phyloP scores from a whole-genome alignment of 805 yeast genomes.

The Lachancea fermentati region DNA sequence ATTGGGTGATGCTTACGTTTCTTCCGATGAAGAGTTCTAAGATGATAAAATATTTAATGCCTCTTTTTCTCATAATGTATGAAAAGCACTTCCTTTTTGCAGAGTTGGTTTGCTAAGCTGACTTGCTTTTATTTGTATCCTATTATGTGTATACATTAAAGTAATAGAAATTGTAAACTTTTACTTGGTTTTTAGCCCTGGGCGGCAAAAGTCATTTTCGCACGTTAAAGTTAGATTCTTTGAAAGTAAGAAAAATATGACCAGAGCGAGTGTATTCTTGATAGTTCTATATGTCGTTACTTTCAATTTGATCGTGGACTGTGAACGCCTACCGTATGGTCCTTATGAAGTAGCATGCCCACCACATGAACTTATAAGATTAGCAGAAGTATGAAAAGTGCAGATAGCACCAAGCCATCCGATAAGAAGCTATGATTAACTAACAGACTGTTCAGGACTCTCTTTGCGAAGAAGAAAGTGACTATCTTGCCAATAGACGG shows the following conservation, averaged over 20 bases:
- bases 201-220: no score
- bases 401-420: background rate
- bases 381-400: conserved; percentile 15
- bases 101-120: conserved; percentile 3
- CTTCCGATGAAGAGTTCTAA: conserved; percentile 87
- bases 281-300: no score
- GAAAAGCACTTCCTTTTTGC: conserved; percentile 3
- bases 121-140: conserved; percentile 8
- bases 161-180: conserved; percentile 11
- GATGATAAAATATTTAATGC: conserved; percentile 22
- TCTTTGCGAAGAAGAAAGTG: conserved; percentile 16
- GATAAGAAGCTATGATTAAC: background rate
- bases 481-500: conserved; percentile 25
- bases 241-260: no score
- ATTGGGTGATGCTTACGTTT: conserved; percentile 98
- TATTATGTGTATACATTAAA: conserved; percentile 10
- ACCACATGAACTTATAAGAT: conserved; percentile 14
- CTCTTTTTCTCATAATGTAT: conserved; percentile 7
- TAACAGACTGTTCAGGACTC: conserved; percentile 4
- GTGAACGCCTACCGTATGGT: background rate
- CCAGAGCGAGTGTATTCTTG: no score
- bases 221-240: no score
- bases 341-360: conserved; percentile 29
- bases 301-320: background rate
- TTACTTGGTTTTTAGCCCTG: no score